Evolutionary conservation across 1,284 basidiomycete genomes (phyloP).

Genomic region (Earliella scabrosa): DNA sequence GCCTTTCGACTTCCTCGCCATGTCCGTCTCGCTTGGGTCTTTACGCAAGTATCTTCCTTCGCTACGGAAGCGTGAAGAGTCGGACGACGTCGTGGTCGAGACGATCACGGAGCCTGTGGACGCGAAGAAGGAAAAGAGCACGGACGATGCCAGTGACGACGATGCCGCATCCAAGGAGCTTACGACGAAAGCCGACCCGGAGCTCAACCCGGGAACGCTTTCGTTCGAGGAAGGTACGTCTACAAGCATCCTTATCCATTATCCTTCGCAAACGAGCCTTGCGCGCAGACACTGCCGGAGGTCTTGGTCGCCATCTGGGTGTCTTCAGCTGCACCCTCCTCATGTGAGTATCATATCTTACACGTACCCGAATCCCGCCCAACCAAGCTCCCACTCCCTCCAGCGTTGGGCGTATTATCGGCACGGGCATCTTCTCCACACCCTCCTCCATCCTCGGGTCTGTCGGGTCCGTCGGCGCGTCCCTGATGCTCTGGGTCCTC

Average conservation of each 20-base stretch:
- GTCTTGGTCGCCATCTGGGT: conserved; percentile 36
- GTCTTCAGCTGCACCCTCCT: conserved; percentile 37
- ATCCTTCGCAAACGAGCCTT: not conserved
- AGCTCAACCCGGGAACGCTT: conserved; percentile 21
- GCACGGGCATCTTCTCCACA: conserved; percentile 68
- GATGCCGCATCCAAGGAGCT: conserved; percentile 18
- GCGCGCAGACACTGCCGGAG: conserved; percentile 32
- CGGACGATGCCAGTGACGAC: conserved; percentile 5
- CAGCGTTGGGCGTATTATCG: conserved; percentile 58
- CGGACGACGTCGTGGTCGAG: conserved; percentile 1
- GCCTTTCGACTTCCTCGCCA: not conserved
- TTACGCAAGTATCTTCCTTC: conserved; percentile 14
- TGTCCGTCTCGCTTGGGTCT: conserved; percentile 9
- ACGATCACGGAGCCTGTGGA: conserved; percentile 9
- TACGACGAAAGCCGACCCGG: conserved; percentile 10
- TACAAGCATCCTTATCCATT: not conserved
- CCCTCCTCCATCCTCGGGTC: conserved; percentile 64
- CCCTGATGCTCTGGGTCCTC: conserved; percentile 72
- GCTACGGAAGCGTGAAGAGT: conserved; percentile 1
- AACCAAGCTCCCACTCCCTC: not conserved
- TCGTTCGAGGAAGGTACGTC: conserved; percentile 24
- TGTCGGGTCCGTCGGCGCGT: conserved; percentile 66
- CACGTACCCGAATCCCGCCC: no score
- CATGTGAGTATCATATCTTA: conserved; percentile 24
- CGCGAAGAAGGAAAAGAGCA: conserved; percentile 14